Percentiles rank a stretch among this genome's conserved stretches.
Evolutionary conservation across 495 filamentous ascomycete genomes (phyloP).

Genomic region (Lophium mytilinum): DNA sequence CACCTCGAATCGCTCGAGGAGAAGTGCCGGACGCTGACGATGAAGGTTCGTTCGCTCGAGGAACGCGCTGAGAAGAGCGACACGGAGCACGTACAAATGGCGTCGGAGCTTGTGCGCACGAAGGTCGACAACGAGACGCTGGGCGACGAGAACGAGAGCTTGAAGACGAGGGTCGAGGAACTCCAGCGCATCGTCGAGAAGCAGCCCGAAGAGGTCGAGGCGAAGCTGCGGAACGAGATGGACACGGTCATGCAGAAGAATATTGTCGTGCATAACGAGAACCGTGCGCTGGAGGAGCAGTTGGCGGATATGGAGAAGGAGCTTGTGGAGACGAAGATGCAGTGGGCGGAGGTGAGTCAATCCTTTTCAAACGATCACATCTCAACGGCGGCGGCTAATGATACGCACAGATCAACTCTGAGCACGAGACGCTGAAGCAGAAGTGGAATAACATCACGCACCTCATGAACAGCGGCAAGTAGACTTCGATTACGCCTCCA

Average conservation of each 20-base stretch:
- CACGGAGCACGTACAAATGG: constrained; percentile 84
- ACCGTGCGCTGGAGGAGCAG: constrained; percentile 77
- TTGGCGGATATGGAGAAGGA: constrained; percentile 91
- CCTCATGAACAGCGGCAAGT: constrained; percentile 19
- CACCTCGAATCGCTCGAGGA: constrained; percentile 71
- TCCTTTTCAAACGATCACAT: background rate
- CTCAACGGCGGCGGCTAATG: constrained; percentile 1
- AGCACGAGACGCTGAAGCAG: constrained; percentile 33
- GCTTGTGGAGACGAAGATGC: constrained; percentile 90
- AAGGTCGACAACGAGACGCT: constrained; percentile 93
- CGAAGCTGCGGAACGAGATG: constrained; percentile 73
- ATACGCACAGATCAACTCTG: constrained; percentile 28
- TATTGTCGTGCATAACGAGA: constrained; percentile 89
- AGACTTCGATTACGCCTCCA: too few species aligned
- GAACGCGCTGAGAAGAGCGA: constrained; percentile 84
- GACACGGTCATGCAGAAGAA: constrained; percentile 89
- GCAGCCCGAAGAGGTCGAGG: constrained; percentile 84
- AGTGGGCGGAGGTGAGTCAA: constrained; percentile 75
- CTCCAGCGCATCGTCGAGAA: constrained; percentile 76
- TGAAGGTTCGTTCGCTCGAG: constrained; percentile 72
- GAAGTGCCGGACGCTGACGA: constrained; percentile 52
- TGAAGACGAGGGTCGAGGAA: constrained; percentile 74
- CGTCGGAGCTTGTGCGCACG: constrained; percentile 77
- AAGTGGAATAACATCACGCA: constrained; percentile 31
- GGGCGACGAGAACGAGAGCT: constrained; percentile 75